Percentiles rank a stretch among this genome's conserved stretches.
phyloP scores from a whole-genome alignment of 306 rosid genomes.

The Cicer pinnatifidum region DNA sequence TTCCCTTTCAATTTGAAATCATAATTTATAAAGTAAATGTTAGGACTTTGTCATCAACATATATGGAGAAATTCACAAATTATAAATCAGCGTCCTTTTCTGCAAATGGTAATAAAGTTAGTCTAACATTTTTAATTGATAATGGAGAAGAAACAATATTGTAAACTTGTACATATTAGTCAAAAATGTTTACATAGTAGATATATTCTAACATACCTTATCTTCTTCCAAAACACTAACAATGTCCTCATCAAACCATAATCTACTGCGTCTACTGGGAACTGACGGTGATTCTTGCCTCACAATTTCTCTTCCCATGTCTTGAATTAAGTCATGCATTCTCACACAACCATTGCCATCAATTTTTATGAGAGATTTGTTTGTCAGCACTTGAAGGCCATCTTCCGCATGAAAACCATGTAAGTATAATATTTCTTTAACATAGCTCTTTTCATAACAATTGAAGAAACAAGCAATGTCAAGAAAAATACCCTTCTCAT shows the following conservation, averaged over 20 bases:
- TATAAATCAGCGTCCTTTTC: background rate
- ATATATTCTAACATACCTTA: background rate
- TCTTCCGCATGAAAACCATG: slow-evolving; percentile 16
- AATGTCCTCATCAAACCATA: slow-evolving; percentile 17
- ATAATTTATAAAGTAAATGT: background rate
- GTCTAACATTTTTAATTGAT: background rate
- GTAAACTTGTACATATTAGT: background rate
- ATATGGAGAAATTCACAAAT: background rate
- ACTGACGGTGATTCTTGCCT: slow-evolving; percentile 10
- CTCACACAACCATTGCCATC: slow-evolving; percentile 8
- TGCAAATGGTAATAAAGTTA: background rate
- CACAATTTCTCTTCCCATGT: slow-evolving; percentile 25
- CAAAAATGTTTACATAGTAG: background rate
- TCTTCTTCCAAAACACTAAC: slow-evolving; percentile 28
- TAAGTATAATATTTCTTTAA: background rate
- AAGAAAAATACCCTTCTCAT: slow-evolving; percentile 14
- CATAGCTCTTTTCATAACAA: background rate
- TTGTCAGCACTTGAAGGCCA: background rate
- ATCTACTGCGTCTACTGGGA: slow-evolving; percentile 11
- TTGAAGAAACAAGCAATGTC: slow-evolving; percentile 26
- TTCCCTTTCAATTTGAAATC: slow-evolving; percentile 3
- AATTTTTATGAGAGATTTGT: slow-evolving; percentile 18
- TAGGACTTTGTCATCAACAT: background rate
- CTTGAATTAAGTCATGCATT: slow-evolving; percentile 25
- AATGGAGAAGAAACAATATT: background rate